Percentiles rank a stretch among this genome's conserved stretches.
Conservation (phyloP, 495 filamentous ascomycete species). For the Amniculicola lignicola region DNA sequence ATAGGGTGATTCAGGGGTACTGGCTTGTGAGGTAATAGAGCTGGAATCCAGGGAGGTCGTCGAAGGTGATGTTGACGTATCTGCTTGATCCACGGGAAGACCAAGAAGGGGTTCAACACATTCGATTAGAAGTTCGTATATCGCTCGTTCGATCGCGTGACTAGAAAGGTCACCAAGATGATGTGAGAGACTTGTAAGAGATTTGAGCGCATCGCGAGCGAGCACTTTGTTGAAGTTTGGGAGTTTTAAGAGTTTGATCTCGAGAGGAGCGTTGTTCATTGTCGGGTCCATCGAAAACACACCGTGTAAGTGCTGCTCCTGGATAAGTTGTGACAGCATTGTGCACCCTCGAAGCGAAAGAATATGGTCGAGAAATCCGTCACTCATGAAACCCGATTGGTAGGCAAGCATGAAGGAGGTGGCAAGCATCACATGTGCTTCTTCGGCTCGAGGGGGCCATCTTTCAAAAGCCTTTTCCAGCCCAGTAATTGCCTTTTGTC, state of each 20-base stretch:
- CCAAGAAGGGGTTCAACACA: background rate
- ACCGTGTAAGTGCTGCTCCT: constrained; percentile 4
- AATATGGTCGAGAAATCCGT: constrained; percentile 20
- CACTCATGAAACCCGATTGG: constrained; percentile 16
- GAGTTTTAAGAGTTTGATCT: constrained; percentile 3
- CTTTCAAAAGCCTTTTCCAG: constrained; percentile 46
- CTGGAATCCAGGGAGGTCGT: too few relatives aligned
- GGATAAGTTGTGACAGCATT: constrained; percentile 11
- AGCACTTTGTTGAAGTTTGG: constrained; percentile 3
- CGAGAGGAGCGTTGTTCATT: background rate
- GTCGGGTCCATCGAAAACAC: constrained; percentile 6
- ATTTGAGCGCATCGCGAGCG: constrained; percentile 2
- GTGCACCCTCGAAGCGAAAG: constrained; percentile 13
- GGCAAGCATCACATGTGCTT: constrained; percentile 25
- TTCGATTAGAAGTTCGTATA: constrained; percentile 9
- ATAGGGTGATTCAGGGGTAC: too few relatives aligned
- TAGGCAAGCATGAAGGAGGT: constrained; percentile 24
- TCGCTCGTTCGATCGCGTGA: constrained; percentile 6
- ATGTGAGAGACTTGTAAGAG: constrained; percentile 1
- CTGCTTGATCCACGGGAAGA: too few relatives aligned
- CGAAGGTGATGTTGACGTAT: too few relatives aligned
- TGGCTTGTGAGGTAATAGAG: too few relatives aligned
- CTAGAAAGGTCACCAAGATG: background rate
- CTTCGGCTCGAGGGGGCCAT: constrained; percentile 16
- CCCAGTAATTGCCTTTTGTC: constrained; percentile 54